Evolutionary conservation across 208 protist species (phyloP), one percentile per base, ranked within the genome.

Genomic region (Trichomonas vaginalis): DNA sequence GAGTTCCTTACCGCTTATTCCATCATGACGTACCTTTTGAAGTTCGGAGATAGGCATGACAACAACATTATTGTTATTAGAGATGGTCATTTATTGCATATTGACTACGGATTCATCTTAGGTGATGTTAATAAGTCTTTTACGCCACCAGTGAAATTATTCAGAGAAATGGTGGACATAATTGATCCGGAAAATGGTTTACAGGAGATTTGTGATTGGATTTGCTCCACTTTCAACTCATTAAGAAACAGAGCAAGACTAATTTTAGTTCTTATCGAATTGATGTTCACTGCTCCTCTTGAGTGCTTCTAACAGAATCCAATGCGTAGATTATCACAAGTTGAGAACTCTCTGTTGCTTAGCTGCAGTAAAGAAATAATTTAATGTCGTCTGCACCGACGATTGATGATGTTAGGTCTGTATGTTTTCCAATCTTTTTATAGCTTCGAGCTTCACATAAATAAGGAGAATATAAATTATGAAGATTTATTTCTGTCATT

Each of bases 101-200:
- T 99, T 96, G 99, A 99, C 97, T 99, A 99, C 97, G 98, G 98
- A 17, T 99, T 98, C 96, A 99, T 99, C 95, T 96, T 99, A 27
- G 99, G 99, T 47, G 96, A 97, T 70, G 99, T 99, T 97, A 98
- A 98, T 17, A 99, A 99, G 96, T 98, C 98, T 6, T 99, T 99
- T 83, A 97, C 98, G 51, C 98, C 98, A 42, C 97, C 98, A n/a
- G 98, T 99, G 98, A 99, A 99, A 96, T 97, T 99, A 61, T 95
- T 47, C 17, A 61, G 96, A 46, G 97, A 98, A 95, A 98, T 98
- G 98, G 96, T 98, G 0, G 97, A 98, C 12, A 97, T 96, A 37
- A 98, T 98, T 96, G 97, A 97, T 45, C 96, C 97, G 17, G 90
- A 96, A 27, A 95, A 82, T n/a, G 95, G 95, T 37, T 95, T 96